A percentile compares a stretch with the other conserved stretches of the same genome.
Conservation (phyloP, 2,329 filamentous ascomycete species). For the Xylariales sp. region DNA sequence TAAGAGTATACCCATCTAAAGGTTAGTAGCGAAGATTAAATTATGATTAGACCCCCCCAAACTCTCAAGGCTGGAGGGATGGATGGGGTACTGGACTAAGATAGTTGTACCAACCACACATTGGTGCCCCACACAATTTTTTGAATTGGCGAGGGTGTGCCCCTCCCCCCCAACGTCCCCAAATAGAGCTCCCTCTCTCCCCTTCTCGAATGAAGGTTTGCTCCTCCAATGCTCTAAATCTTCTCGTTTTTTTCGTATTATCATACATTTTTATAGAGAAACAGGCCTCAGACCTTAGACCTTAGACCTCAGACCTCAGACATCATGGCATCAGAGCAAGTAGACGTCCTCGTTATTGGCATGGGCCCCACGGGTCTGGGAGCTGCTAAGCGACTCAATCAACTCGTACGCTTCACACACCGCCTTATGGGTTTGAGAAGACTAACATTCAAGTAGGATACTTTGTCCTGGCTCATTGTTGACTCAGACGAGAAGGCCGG, state of each 20-base stretch:
- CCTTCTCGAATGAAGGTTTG: slow-evolving; percentile 25
- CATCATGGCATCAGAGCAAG: slow-evolving; percentile 61
- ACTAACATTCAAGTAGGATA: slow-evolving; percentile 69
- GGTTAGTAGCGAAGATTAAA: slow-evolving; percentile 21
- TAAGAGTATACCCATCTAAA: slow-evolving; percentile 5
- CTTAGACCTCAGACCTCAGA: slow-evolving; percentile 27
- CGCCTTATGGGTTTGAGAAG: slow-evolving; percentile 41
- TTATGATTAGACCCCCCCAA: slow-evolving; percentile 25
- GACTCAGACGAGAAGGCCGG: slow-evolving; percentile 92
- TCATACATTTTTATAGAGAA: slow-evolving; percentile 29
- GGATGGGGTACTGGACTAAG: slow-evolving; percentile 5
- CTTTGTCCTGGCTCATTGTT: slow-evolving; percentile 94
- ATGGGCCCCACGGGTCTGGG: slow-evolving; percentile 97
- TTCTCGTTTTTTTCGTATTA: slow-evolving; percentile 17
- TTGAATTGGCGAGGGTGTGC: slow-evolving; percentile 28
- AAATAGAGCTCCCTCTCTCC: slow-evolving; percentile 34
- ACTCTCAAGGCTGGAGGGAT: slow-evolving; percentile 16
- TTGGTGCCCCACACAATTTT: slow-evolving; percentile 34
- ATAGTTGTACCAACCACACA: slow-evolving; percentile 13
- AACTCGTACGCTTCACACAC: slow-evolving; percentile 76
- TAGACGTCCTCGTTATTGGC: slow-evolving; percentile 98
- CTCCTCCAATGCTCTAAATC: slow-evolving; percentile 30
- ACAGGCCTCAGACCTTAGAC: not conserved
- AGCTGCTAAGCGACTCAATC: slow-evolving; percentile 96
- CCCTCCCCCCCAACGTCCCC: slow-evolving; percentile 32